Percentiles rank a stretch among this genome's conserved stretches.
phyloP scores from a whole-genome alignment of 495 filamentous ascomycete species.

The Penicillium flavigenum region DNA sequence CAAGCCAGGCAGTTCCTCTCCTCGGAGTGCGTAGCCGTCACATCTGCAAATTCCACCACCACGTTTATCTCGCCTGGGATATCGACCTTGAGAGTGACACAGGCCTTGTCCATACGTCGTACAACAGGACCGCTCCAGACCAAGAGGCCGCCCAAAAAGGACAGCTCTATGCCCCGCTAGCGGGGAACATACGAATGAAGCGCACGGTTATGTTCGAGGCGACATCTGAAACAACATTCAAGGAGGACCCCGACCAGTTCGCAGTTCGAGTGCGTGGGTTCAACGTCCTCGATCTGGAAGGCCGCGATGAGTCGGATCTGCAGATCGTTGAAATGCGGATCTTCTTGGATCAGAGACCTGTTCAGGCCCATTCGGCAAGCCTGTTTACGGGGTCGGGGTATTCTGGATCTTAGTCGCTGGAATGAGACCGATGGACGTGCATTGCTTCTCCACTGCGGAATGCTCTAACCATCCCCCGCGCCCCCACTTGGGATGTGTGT shows the following conservation, averaged over 20 bases:
- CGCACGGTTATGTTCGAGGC: conserved; percentile 32
- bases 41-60: conserved; percentile 18
- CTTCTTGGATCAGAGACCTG: conserved; percentile 22
- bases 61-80: conserved; percentile 29
- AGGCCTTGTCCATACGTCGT: not conserved
- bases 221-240: conserved; percentile 22
- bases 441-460: conserved; percentile 18
- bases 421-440: not conserved
- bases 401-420: conserved; percentile 8
- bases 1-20: conserved; percentile 14
- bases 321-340: conserved; percentile 27
- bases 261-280: conserved; percentile 24
- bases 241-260: conserved; percentile 27
- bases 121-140: not conserved
- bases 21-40: conserved; percentile 23
- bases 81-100: conserved; percentile 15
- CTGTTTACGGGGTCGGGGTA: conserved; percentile 17
- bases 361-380: conserved; percentile 22
- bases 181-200: conserved; percentile 14
- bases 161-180: conserved; percentile 15
- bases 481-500: not conserved
- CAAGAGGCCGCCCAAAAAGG: not conserved
- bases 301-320: conserved; percentile 8
- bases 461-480: too few relatives aligned
- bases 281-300: conserved; percentile 26